These are phyloP conservation scores for Boletus eberwhitei DNA, from an alignment of 768 basidiomycete species.

Conservation along the genomic window DNA sequence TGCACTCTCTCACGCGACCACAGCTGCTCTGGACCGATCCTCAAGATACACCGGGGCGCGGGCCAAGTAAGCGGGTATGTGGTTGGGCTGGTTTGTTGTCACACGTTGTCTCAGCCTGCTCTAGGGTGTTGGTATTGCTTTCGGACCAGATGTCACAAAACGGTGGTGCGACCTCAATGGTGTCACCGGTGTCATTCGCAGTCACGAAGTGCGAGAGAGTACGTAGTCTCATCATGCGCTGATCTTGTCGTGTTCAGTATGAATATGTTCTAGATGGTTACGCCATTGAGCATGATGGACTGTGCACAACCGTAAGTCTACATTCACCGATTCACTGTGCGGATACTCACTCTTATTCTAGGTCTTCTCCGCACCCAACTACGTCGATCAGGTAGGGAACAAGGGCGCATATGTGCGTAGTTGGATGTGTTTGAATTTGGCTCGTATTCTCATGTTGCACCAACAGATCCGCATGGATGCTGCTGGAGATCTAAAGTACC, in stretches of 20 bases:
- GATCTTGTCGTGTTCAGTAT: conserved; percentile 4
- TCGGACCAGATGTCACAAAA: conserved; percentile 92
- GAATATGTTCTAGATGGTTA: conserved; percentile 67
- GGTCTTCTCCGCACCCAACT: conserved; percentile 96
- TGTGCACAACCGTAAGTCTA: conserved; percentile 80
- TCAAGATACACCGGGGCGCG: conserved; percentile 81
- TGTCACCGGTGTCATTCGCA: conserved; percentile 86
- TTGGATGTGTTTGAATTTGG: neutral
- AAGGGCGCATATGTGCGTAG: conserved; percentile 83
- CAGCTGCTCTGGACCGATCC: conserved; percentile 97
- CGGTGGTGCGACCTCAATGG: conserved; percentile 86
- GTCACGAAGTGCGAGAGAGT: conserved; percentile 96
- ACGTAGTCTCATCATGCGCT: conserved; percentile 20
- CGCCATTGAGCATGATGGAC: conserved; percentile 89
- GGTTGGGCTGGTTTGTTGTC: neutral
- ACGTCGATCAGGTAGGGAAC: conserved; percentile 88
- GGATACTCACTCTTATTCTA: conserved; percentile 29
- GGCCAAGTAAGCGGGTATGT: conserved; percentile 91
- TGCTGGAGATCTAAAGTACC: conserved; percentile 67
- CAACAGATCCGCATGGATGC: conserved; percentile 78
- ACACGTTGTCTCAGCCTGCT: conserved; percentile 13
- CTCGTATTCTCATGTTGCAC: conserved; percentile 4
- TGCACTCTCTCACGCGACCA: conserved; percentile 8
- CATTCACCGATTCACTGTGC: neutral
- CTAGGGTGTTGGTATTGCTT: conserved; percentile 92